Evolutionary conservation across 352 stramenopile species (phyloP).

Genomic region (Elongisporangium prolatum): DNA sequence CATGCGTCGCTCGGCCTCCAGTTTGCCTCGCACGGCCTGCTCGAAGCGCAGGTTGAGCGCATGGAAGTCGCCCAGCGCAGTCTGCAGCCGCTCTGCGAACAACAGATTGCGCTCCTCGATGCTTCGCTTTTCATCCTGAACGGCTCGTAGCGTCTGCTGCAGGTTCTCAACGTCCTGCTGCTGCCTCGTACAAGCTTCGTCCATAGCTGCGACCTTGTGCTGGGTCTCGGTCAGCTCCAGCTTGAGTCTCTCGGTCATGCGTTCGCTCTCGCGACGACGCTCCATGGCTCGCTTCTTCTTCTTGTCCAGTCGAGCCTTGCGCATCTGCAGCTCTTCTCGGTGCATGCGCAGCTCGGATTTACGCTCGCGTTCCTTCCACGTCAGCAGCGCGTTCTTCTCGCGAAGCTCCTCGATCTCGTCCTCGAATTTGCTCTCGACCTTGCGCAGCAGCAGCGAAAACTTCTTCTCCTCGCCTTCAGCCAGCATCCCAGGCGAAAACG

Average conservation of each 20-base stretch:
- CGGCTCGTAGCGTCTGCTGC: constrained; percentile 10
- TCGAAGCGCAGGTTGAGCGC: constrained; percentile 62
- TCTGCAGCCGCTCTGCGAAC: constrained; percentile 60
- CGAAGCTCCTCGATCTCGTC: constrained; percentile 74
- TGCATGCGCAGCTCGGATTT: constrained; percentile 56
- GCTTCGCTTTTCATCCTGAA: constrained; percentile 30
- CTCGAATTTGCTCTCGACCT: constrained; percentile 74
- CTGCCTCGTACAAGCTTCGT: constrained; percentile 11
- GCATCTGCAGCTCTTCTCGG: constrained; percentile 58
- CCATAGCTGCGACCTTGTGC: constrained; percentile 8
- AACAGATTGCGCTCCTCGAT: constrained; percentile 42
- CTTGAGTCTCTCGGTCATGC: constrained; percentile 35
- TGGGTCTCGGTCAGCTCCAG: constrained; percentile 23
- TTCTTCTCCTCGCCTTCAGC: constrained; percentile 34
- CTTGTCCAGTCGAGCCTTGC: constrained; percentile 65
- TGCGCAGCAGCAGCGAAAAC: constrained; percentile 68
- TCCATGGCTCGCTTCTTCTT: constrained; percentile 65
- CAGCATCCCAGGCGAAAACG: constrained; percentile 8
- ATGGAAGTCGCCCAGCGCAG: constrained; percentile 61
- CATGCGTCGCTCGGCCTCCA: constrained; percentile 43
- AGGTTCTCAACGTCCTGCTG: constrained; percentile 21
- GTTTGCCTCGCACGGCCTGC: constrained; percentile 32
- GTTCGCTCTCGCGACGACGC: constrained; percentile 55
- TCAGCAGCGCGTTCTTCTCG: constrained; percentile 60
- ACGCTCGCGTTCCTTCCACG: constrained; percentile 69